Percentiles rank a stretch among this genome's conserved stretches.
Evolutionary conservation across 1,139 yeast genomes (phyloP).

Genomic region (Suhomyces ambrosiae): DNA sequence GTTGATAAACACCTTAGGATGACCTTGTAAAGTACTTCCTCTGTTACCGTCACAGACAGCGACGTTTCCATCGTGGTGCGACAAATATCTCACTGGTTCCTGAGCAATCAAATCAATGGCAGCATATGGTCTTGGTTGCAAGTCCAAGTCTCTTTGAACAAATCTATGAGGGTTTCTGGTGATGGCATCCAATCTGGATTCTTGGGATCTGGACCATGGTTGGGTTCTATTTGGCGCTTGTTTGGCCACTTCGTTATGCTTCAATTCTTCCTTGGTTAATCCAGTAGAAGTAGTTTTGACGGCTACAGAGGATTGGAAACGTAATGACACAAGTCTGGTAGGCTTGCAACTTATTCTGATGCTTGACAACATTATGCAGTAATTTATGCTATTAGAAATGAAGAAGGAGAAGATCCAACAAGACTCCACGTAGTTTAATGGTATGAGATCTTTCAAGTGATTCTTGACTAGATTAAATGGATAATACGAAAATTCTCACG

Average conservation of each 20-base stretch:
- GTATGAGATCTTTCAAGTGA: neutral
- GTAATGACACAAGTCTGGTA: slow-evolving; percentile 12
- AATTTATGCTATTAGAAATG: neutral
- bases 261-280: slow-evolving; percentile 41
- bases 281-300: slow-evolving; percentile 32
- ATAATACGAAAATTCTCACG: slow-evolving; percentile 13
- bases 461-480: slow-evolving; percentile 1
- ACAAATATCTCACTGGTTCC: slow-evolving; percentile 68
- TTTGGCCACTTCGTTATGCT: slow-evolving; percentile 36
- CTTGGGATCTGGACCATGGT: slow-evolving; percentile 76
- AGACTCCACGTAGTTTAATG: no score
- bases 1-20: slow-evolving; percentile 81
- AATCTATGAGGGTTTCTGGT: slow-evolving; percentile 62
- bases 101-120: slow-evolving; percentile 82
- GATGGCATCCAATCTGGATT: slow-evolving; percentile 59
- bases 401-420: neutral
- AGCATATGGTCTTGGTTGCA: slow-evolving; percentile 80
- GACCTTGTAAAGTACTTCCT: slow-evolving; percentile 72
- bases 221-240: slow-evolving; percentile 78
- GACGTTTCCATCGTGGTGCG: slow-evolving; percentile 50
- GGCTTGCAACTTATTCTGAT: slow-evolving; percentile 16
- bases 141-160: slow-evolving; percentile 65
- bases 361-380: slow-evolving; percentile 15
- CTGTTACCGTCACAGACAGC: slow-evolving; percentile 88
- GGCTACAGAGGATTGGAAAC: slow-evolving; percentile 20